Evolutionary conservation across 768 basidiomycete species (phyloP), one percentile per base, ranked within the genome.

Genomic region (Hygrocybe coccinea): DNA sequence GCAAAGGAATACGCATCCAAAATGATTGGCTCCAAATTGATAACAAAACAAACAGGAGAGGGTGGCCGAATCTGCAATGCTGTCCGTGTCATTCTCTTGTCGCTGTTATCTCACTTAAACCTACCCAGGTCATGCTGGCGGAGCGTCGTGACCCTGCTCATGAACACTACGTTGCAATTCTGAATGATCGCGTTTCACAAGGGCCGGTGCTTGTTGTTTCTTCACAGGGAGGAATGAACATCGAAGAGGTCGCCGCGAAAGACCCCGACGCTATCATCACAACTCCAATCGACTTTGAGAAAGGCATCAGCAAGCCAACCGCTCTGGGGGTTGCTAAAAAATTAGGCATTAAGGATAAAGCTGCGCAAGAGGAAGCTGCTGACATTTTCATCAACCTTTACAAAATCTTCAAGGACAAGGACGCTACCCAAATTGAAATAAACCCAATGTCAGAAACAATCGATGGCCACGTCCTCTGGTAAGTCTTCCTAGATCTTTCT

Each of bases 371-470:
- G 52, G 85, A 97, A 67, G 97, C 97, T 10, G 95, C 95, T 0
- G 84, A 91, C 61, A 91, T 91, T 61, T 98, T 99, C 72, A 81
- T 89, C 65, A 89, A 95, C 65, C 81, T 99, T 55, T 97, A 97
- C 78, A 87, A 82, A 66, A 87, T 99, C 67, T 98, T 97, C 82
- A 97, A 93, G 74, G 95, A 97, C 56, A 98, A 95, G 77, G 97
- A 99, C 68, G 94, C 97, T 1, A 98, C 95, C 12, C 97, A 98
- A 73, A 97, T 99, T 64, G 97, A 99, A 76, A 99, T 99, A 71
- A 99, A 99, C 75, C 97, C 97, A 17, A 79, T 99, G 79, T 91
- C 93, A 1, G 86, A 97, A 72, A 88, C 95, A 25, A 80, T 76
- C 12, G 94, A 97, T 64, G 97, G 97, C 7, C 80, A 80, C 57